Evolutionary conservation across 2,329 filamentous ascomycete species (phyloP).

Genomic region (Sporothrix dimorphospora): DNA sequence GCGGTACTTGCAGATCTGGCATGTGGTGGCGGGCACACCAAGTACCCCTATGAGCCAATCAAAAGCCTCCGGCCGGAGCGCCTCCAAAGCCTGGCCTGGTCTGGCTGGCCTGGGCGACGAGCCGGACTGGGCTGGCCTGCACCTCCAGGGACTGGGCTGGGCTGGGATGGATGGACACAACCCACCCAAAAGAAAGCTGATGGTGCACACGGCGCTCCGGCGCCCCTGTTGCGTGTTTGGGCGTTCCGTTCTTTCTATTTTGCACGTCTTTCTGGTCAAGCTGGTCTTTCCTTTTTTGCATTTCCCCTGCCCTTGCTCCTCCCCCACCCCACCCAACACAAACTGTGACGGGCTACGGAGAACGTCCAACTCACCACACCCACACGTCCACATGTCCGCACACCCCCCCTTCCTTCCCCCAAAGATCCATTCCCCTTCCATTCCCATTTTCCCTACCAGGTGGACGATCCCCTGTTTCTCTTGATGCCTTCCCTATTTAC

Average conservation of each 20-base stretch:
- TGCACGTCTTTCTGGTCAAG: conserved; percentile 9
- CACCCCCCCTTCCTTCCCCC: not conserved
- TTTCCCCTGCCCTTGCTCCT: not conserved
- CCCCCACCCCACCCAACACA: conserved; percentile 14
- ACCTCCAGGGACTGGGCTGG: conserved; percentile 18
- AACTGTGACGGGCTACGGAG: conserved; percentile 17
- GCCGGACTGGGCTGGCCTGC: conserved; percentile 16
- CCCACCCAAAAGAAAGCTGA: conserved; percentile 1
- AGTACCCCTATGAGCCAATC: conserved; percentile 16
- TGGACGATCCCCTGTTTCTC: conserved; percentile 13
- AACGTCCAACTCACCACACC: conserved; percentile 17
- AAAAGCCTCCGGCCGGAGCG: not conserved
- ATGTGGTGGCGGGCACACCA: not conserved
- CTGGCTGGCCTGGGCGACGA: conserved; percentile 15
- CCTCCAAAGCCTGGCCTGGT: conserved; percentile 18
- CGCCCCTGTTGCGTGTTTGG: conserved; percentile 24
- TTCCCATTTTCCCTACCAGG: conserved; percentile 16
- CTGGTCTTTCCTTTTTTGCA: conserved; percentile 2
- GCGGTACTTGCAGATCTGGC: conserved; percentile 21
- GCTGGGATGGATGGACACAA: conserved; percentile 8
- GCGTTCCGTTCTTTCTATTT: conserved; percentile 24
- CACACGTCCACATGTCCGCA: conserved; percentile 18
- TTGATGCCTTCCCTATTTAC: conserved; percentile 5
- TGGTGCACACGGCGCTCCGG: conserved; percentile 22
- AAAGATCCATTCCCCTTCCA: conserved; percentile 5